Base-by-base conservation (phyloP, 129 eudicot genomes). In the Ambrosia artemisiifolia region DNA sequence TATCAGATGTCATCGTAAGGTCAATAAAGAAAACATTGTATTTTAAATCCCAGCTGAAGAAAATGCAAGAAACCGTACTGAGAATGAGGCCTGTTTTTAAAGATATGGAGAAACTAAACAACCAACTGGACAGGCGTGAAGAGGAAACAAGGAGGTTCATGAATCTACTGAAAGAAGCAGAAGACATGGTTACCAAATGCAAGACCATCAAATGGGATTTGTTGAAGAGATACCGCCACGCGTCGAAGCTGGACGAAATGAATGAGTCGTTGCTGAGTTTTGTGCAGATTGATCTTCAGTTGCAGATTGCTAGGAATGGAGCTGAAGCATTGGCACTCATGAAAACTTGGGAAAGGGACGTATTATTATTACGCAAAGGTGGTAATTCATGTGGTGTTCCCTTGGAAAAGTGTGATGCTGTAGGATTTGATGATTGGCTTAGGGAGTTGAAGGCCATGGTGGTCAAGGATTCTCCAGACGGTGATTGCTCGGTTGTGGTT, bases 401-500 rank as follows among this genome's bases (percentile, higher is more conserved):
- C 0, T 32, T 28, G 49, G 34, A 34, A 7, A 33, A 67, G 7
- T 10, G 47, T 1, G 16, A 8, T 54, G 72, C 28, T 54, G 24
- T 75, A 8, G 73, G 73, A n/a, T 66, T 75, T 57, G 55, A 75
- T n/a, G 17, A 53, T 11, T 67, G 3, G 33, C 34, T 65, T 5
- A 46, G 7, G 67, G 36, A 54, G 24, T 28, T 75, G 67, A 75
- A 54, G 57, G 66, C 56, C 5, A 75, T 12, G 79, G 11, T 75
- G 40, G 59, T 54, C 5, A 59, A 65, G 59, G 79, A 66, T 75
- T 35, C 51, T n/a, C 13, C 19, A 7, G 9, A 5, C 10, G 63
- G 12, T 69, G 73, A 69, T 17, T 69, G 74, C 57, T 54, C 54
- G 35, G 53, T 70, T 49, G 75, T 70, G 12, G 65, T 55, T 70